phyloP scores from a whole-genome alignment of 352 stramenopile genomes.

The Phytopythium delawarense region DNA sequence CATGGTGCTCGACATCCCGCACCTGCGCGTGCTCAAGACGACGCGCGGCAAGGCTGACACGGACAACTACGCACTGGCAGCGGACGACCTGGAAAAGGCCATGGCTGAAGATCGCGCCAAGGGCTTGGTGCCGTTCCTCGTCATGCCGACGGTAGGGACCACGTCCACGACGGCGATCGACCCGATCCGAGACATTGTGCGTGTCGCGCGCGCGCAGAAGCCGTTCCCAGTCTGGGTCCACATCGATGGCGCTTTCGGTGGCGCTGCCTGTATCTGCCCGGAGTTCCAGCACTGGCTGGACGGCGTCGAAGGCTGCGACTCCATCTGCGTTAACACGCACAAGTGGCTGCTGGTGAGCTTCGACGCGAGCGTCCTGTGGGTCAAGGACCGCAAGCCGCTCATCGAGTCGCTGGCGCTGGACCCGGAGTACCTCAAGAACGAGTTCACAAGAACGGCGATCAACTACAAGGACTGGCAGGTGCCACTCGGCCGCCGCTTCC shows the following conservation, averaged over 20 bases:
- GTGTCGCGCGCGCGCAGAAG: slow-evolving; percentile 30
- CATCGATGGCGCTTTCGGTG: slow-evolving; percentile 61
- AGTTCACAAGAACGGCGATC: slow-evolving; percentile 43
- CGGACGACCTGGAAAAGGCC: slow-evolving; percentile 26
- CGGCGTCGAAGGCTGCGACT: slow-evolving; percentile 58
- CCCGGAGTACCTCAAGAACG: slow-evolving; percentile 72
- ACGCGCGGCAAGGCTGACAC: slow-evolving; percentile 33
- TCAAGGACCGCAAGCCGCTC: slow-evolving; percentile 49
- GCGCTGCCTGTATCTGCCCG: slow-evolving; percentile 41
- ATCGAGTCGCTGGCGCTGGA: slow-evolving; percentile 51
- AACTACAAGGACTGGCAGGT: slow-evolving; percentile 82
- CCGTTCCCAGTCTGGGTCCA: slow-evolving; percentile 23
- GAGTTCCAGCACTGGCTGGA: slow-evolving; percentile 49
- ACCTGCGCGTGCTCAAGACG: slow-evolving; percentile 50
- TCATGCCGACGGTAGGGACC: slow-evolving; percentile 59
- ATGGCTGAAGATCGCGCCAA: slow-evolving; percentile 49
- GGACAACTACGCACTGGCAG: slow-evolving; percentile 50
- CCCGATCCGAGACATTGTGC: slow-evolving; percentile 31
- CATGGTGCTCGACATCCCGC: slow-evolving; percentile 59
- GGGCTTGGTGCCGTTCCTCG: slow-evolving; percentile 52
- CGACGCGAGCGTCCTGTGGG: slow-evolving; percentile 62
- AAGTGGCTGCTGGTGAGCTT: slow-evolving; percentile 75
- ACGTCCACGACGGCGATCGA: slow-evolving; percentile 63
- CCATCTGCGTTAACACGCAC: slow-evolving; percentile 68
- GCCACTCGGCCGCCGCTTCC: slow-evolving; percentile 62